Conservation (phyloP, 2,329 filamentous ascomycete genomes). For the Scedosporium boydii region DNA sequence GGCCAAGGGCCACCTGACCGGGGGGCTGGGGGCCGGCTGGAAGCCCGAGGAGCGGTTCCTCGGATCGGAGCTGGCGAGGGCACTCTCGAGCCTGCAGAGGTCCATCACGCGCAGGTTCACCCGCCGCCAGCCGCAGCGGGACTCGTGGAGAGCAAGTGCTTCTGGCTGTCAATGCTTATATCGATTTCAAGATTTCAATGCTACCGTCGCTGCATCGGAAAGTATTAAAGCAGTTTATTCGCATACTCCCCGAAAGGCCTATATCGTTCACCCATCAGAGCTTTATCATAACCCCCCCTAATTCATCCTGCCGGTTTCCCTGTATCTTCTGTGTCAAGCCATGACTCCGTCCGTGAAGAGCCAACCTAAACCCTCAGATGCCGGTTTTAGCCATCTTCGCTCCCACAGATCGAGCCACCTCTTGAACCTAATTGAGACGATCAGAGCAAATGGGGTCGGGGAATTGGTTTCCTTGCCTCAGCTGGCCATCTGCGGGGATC, state of each 20-base stretch:
- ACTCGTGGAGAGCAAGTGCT: no score
- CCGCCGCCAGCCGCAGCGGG: conserved; percentile 13
- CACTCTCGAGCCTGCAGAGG: conserved; percentile 21
- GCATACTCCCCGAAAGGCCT: neutral
- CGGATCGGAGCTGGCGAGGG: conserved; percentile 39
- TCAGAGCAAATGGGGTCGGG: conserved; percentile 10
- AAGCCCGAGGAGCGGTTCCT: conserved; percentile 35
- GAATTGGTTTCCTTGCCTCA: conserved; percentile 12
- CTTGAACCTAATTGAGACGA: conserved; percentile 8
- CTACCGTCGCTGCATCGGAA: neutral
- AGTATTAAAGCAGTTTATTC: neutral
- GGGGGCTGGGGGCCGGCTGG: conserved; percentile 48
- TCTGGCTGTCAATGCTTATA: no score
- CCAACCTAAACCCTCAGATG: neutral
- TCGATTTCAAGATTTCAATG: no score
- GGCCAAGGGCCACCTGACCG: conserved; percentile 43
- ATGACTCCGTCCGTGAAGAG: neutral
- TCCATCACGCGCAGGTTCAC: conserved; percentile 33
- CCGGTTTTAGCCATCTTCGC: neutral
- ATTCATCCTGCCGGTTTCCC: neutral
- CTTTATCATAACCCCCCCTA: no score
- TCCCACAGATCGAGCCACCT: neutral
- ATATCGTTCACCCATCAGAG: neutral
- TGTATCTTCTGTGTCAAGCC: neutral
- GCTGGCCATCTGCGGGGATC: conserved; percentile 16